Evolutionary conservation across 2,329 filamentous ascomycete genomes (phyloP), one percentile per base, ranked within the genome.

Genomic region (Scytalidium sp.): DNA sequence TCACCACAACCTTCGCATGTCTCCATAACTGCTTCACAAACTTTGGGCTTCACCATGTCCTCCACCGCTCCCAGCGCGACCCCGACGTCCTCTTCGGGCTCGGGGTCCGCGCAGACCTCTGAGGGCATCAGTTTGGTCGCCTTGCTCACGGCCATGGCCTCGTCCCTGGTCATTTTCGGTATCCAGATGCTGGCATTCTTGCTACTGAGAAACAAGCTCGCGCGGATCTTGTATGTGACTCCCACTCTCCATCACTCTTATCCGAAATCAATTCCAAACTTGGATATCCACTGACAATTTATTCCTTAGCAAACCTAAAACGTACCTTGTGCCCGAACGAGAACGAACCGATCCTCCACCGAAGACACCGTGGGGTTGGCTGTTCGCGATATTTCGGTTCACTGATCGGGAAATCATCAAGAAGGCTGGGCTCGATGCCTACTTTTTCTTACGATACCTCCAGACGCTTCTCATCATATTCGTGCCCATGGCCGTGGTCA

Each of bases 381-480:
- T 85, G 51, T 56, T 82, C 59, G 64, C 79, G 68, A 65, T 96
- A 76, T 76, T 88, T 72, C 67, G 84, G 73, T 72, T 89, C 72
- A 67, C 83, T 75, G 80, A 89, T 54, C 78, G 89, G 11, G 90
- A 96, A 59, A 83, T 99, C 58, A 96, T 99, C 61, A 87, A 93
- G 47, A 96, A 97, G 69, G 97, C 93, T 59, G 94, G 94, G 17
- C 80, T 99, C 9, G 94, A 99, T 66, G 91, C 93, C 62, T 99
- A 96, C 71, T 96, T 97, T 74, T 99, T 99, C 68, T 78, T 99
- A 1, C 88, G 95, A 54, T 99, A 96, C 63, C 80, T 92, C 21
- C 84, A 87, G 53, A 87, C 89, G 62, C 81, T 97, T 4, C 79
- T 97, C 41, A 85, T 96, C 64, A 96, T 99, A 54, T 97, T 99